A percentile compares a stretch with the other conserved stretches of the same genome.
Conservation (phyloP, 768 basidiomycete species). For the Kwoniella sp. region DNA sequence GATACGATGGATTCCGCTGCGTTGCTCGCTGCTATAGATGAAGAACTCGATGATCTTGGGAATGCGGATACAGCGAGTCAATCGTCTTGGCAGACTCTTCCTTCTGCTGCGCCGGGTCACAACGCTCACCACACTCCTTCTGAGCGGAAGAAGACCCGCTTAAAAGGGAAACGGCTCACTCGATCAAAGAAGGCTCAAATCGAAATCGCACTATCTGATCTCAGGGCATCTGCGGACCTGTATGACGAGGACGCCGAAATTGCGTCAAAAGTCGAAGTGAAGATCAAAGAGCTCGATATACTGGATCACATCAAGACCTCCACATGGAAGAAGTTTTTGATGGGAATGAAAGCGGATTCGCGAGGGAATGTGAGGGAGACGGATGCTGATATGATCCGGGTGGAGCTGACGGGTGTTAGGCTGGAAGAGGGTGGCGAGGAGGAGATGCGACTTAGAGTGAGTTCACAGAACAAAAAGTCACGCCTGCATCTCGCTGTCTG, state of each 20-base stretch:
- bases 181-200: conserved; percentile 74
- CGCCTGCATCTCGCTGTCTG: too few species aligned
- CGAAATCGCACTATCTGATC: conserved; percentile 72
- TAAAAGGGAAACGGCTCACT: conserved; percentile 38
- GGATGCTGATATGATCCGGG: conserved; percentile 87
- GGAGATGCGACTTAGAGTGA: conserved; percentile 76
- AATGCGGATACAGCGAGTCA: conserved; percentile 66
- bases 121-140: background rate
- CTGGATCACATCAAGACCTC: conserved; percentile 97
- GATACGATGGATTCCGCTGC: conserved; percentile 73
- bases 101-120: conserved; percentile 34
- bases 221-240: conserved; percentile 65
- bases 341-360: conserved; percentile 78
- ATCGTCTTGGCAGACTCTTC: conserved; percentile 88
- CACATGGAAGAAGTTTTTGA: conserved; percentile 97
- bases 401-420: conserved; percentile 74
- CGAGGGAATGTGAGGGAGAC: conserved; percentile 87
- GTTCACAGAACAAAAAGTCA: conserved; percentile 45
- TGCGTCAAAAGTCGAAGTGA: conserved; percentile 62
- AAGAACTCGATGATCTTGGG: conserved; percentile 71
- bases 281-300: conserved; percentile 77
- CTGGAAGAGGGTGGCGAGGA: conserved; percentile 68
- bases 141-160: conserved; percentile 25
- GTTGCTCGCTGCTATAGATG: conserved; percentile 87
- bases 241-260: conserved; percentile 17